Evolutionary conservation across 1,284 basidiomycete genomes (phyloP), one percentile per base, ranked within the genome.

Genomic region (Pterulicium gracile): DNA sequence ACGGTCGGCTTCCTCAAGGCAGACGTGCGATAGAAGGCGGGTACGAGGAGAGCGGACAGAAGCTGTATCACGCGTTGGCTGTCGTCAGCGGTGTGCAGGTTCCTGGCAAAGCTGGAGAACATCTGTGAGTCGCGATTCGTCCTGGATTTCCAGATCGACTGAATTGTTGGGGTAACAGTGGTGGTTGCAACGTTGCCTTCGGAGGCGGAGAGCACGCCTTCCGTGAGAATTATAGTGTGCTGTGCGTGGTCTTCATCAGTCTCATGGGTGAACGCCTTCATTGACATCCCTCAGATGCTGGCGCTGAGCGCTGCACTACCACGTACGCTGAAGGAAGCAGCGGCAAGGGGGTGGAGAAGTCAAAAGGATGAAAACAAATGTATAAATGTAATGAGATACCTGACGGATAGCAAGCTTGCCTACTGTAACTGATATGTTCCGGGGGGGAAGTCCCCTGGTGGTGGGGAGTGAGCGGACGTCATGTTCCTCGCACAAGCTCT

Each of bases 41-140:
- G 4, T 74, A 62, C 24, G 64, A 68, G 52, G 64, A 68, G 42
- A 55, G 56, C 46, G 69, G 65, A 19, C 53, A 54, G 2, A 68
- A 67, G 51, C 57, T 81, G 23, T 81, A 78, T 52, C 79, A 81
- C 56, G 79, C 69, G 2, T 53, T 72, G 18, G 76, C 61, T 3
- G 50, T 52, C 2, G 60, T 85, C 21, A 59, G 70, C 41, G 73
- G 71, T 0, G 56, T 78, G 4, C 64, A 56, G 34, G 75, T 88
- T 23, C 85, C 84, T 3, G 85, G 85, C 4, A 88, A 88, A 65
- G 73, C 77, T 1, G 80, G 77, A 1, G 65, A 72, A 48, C 85
- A 88, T 61, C 63, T 88, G 83, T 84, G 52, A 18, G 74, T 63
- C 23, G 21, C 39, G 2, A 40, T 23, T 24, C 23, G 22, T 45